Percentiles rank a stretch among this genome's conserved stretches.
Evolutionary conservation across 2,329 filamentous ascomycete genomes (phyloP).

Genomic region (Ampelomyces quisqualis): DNA sequence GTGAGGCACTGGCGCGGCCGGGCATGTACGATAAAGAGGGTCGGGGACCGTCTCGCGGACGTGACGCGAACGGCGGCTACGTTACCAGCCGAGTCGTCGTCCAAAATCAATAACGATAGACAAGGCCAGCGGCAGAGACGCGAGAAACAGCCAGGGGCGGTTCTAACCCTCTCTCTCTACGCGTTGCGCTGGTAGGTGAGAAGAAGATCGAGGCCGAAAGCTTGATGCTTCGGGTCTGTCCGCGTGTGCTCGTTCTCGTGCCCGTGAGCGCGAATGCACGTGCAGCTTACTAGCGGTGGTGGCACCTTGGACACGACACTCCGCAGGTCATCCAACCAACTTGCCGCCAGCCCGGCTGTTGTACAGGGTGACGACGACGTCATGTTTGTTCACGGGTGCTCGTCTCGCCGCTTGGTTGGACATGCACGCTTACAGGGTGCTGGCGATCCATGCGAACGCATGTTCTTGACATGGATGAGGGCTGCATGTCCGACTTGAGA

Average conservation of each 20-base stretch:
- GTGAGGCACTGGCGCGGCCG: neutral
- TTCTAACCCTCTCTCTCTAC: conserved; percentile 6
- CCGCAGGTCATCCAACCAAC: too few relatives aligned
- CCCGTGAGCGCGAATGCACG: too few relatives aligned
- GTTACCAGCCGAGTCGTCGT: conserved; percentile 1
- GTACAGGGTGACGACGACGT: conserved; percentile 13
- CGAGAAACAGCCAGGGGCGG: conserved; percentile 9
- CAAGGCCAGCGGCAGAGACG: conserved; percentile 6
- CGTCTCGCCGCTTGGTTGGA: neutral
- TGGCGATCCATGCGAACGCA: neutral
- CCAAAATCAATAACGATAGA: conserved; percentile 3
- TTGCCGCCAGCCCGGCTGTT: neutral
- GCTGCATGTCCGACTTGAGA: too few relatives aligned
- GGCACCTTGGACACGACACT: too few relatives aligned
- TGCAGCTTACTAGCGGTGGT: too few relatives aligned
- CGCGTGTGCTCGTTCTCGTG: too few relatives aligned
- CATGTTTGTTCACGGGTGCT: conserved; percentile 1
- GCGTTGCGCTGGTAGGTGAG: conserved; percentile 21
- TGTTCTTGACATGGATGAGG: neutral
- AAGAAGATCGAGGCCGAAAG: neutral
- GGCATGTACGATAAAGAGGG: neutral
- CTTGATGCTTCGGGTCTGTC: too few relatives aligned
- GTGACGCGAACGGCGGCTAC: conserved; percentile 24
- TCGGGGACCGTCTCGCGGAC: conserved; percentile 9
- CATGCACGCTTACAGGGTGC: neutral